These are phyloP conservation scores for Russula emetica DNA, from an alignment of 768 basidiomycete species.

Conservation along the genomic window DNA sequence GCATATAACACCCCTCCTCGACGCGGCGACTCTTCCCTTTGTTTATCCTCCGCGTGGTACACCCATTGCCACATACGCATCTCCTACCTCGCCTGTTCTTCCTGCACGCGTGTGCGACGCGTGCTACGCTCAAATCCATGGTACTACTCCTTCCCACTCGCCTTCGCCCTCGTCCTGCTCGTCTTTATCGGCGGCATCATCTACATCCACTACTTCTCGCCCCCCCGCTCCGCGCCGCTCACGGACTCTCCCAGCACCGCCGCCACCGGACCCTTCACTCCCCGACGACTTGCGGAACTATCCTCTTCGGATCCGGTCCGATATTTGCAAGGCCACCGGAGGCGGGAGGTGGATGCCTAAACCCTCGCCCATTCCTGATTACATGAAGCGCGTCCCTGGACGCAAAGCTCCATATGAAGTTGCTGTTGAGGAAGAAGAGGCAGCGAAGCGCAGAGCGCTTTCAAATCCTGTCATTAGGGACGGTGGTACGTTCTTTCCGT, in stretches of 20 bases:
- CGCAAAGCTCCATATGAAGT: slow-evolving; percentile 64
- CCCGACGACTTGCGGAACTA: slow-evolving; percentile 72
- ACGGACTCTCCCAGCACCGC: slow-evolving; percentile 35
- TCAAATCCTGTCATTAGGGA: slow-evolving; percentile 64
- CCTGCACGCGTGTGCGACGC: slow-evolving; percentile 69
- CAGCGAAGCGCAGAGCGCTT: slow-evolving; percentile 44
- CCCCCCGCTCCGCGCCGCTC: slow-evolving; percentile 31
- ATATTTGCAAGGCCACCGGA: slow-evolving; percentile 72
- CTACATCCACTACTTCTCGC: slow-evolving; percentile 5
- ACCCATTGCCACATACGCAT: slow-evolving; percentile 54
- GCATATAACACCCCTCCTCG: slow-evolving; percentile 59
- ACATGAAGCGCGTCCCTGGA: slow-evolving; percentile 56
- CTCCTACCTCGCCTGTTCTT: slow-evolving; percentile 55
- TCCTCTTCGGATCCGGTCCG: slow-evolving; percentile 60
- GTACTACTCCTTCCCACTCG: slow-evolving; percentile 42
- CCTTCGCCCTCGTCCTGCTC: slow-evolving; percentile 4
- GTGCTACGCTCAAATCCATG: slow-evolving; percentile 72
- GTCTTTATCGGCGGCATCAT: slow-evolving; percentile 36
- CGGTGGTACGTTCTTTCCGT: slow-evolving; percentile 35
- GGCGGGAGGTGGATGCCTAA: slow-evolving; percentile 74
- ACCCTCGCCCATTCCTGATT: slow-evolving; percentile 43
- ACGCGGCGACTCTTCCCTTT: slow-evolving; percentile 67
- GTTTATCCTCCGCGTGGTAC: slow-evolving; percentile 65
- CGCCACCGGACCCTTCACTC: slow-evolving; percentile 33
- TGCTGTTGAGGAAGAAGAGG: slow-evolving; percentile 64